These are phyloP conservation scores for Nasturtium officinale DNA, from an alignment of 345 rosid species.

Conservation along the genomic window DNA sequence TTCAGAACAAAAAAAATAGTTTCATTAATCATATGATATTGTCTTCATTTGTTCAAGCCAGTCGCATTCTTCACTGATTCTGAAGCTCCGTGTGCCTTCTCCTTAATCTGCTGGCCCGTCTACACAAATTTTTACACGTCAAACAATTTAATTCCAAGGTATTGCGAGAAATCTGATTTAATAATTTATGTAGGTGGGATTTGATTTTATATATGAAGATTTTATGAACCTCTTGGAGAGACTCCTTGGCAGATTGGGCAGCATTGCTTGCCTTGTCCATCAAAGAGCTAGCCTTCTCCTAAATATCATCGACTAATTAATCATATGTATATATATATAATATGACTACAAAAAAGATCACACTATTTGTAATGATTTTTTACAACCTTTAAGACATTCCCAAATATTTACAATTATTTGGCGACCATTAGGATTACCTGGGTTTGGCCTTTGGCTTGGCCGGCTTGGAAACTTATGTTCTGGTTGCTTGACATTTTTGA, in stretches of 20 bases:
- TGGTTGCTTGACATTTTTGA: conserved; percentile 50
- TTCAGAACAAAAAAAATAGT: neutral
- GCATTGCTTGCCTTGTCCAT: conserved; percentile 60
- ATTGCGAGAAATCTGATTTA: neutral
- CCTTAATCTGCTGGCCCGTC: conserved; percentile 65
- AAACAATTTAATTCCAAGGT: neutral
- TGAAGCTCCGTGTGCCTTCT: conserved; percentile 62
- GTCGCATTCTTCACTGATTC: conserved; percentile 67
- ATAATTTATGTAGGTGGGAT: neutral
- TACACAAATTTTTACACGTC: conserved; percentile 17
- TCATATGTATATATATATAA: neutral
- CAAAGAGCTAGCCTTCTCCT: conserved; percentile 65
- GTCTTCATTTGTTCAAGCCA: conserved; percentile 52
- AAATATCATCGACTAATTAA: conserved; percentile 10
- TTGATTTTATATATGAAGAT: neutral
- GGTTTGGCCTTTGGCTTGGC: conserved; percentile 61
- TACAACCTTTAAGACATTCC: too few species aligned
- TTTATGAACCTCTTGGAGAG: conserved; percentile 53
- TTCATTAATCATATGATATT: neutral
- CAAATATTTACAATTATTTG: too few species aligned
- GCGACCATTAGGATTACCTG: conserved; percentile 42
- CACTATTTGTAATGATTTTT: too few species aligned
- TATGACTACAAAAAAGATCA: too few species aligned
- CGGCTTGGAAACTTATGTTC: conserved; percentile 51
- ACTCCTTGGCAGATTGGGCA: conserved; percentile 69